Conservation (phyloP, 2,329 filamentous ascomycete species). For the Colletotrichum sp. region DNA sequence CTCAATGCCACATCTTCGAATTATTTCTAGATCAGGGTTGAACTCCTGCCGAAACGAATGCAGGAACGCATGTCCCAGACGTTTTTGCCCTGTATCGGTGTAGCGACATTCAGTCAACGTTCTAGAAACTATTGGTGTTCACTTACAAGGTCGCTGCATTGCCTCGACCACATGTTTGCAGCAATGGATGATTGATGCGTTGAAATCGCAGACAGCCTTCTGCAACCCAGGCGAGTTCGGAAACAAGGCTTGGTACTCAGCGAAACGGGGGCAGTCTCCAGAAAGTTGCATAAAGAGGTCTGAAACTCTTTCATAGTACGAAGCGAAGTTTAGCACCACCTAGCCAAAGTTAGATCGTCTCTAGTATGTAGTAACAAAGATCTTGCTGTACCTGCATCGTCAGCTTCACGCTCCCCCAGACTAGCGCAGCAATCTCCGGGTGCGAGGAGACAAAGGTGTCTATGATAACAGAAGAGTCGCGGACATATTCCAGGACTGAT, state of each 20-base stretch:
- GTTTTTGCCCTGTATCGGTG: background rate
- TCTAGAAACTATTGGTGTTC: fast-evolving
- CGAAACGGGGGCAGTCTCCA: background rate
- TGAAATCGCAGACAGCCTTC: background rate
- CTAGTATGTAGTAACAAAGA: background rate
- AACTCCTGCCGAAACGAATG: background rate
- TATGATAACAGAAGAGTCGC: background rate
- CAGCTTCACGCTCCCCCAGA: background rate
- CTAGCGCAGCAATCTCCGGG: background rate
- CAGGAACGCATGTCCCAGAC: background rate
- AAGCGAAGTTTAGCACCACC: background rate
- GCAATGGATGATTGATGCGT: background rate
- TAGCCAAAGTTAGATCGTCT: background rate
- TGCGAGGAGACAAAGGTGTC: background rate
- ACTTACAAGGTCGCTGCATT: background rate
- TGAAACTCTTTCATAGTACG: background rate
- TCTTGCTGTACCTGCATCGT: background rate
- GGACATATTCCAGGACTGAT: background rate
- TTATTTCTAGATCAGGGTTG: background rate
- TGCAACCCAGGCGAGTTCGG: background rate
- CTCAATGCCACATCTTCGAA: background rate
- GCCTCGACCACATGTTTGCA: background rate
- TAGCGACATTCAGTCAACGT: background rate
- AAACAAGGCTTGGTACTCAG: background rate
- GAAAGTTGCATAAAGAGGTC: background rate